Percentiles rank a stretch among this genome's conserved stretches.
phyloP scores from a whole-genome alignment of 805 yeast species.

The Hanseniaspora guilliermondii region DNA sequence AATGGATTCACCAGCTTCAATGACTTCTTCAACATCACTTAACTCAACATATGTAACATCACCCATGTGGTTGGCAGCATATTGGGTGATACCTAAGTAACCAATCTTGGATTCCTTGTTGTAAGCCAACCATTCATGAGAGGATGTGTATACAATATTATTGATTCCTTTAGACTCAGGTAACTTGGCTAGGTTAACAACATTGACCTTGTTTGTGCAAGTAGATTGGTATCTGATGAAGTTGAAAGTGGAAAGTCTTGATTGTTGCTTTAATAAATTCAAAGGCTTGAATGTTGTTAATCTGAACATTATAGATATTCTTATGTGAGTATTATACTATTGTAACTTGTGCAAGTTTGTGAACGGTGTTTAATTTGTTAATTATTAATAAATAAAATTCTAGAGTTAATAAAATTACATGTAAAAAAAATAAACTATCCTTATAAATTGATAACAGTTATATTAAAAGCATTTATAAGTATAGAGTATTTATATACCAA shows the following conservation, averaged over 20 bases:
- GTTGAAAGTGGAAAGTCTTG: not conserved
- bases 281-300: slow-evolving; percentile 8
- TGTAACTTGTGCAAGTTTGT: too few species aligned
- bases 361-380: too few species aligned
- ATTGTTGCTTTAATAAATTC: slow-evolving; percentile 2
- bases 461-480: too few species aligned
- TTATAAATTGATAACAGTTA: too few species aligned
- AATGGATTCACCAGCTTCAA: slow-evolving; percentile 64
- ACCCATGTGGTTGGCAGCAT: slow-evolving; percentile 93
- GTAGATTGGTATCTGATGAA: slow-evolving; percentile 9
- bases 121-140: slow-evolving; percentile 91
- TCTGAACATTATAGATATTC: slow-evolving; percentile 7
- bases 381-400: too few species aligned
- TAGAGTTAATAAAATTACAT: too few species aligned
- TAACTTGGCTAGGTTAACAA: slow-evolving; percentile 8
- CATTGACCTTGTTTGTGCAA: slow-evolving; percentile 10
- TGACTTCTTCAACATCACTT: slow-evolving; percentile 55
- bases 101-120: slow-evolving; percentile 65
- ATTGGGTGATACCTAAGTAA: slow-evolving; percentile 84
- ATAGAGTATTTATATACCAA: too few species aligned
- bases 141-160: slow-evolving; percentile 51
- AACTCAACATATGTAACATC: slow-evolving; percentile 91
- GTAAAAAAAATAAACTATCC: too few species aligned
- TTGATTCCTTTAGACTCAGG: slow-evolving; percentile 1
- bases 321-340: not conserved